phyloP scores from a whole-genome alignment of 305 asterid genomes.

The Ruellia speciosa region DNA sequence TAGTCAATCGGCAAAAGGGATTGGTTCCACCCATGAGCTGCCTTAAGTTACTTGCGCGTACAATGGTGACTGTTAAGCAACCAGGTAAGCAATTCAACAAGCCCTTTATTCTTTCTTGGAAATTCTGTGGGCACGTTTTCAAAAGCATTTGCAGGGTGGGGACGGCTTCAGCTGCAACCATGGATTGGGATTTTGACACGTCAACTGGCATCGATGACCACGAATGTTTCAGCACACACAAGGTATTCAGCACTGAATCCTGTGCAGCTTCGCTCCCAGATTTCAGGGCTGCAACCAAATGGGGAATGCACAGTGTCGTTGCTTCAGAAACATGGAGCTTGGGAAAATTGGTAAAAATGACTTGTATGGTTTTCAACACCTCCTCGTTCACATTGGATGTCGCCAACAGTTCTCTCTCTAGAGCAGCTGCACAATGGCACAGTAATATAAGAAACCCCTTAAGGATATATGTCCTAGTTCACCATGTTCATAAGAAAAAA shows the following conservation, averaged over 20 bases:
- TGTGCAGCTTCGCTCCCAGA: conserved; percentile 65
- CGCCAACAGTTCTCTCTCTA: conserved; percentile 69
- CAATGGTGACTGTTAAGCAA: conserved; percentile 65
- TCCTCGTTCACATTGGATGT: conserved; percentile 58
- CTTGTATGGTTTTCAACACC: conserved; percentile 59
- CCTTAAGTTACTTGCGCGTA: conserved; percentile 70
- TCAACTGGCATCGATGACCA: conserved; percentile 75
- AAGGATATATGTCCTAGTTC: no score
- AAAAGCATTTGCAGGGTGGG: conserved; percentile 63
- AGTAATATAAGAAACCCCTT: conserved; percentile 17
- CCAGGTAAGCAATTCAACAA: conserved; percentile 78
- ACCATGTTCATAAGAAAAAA: no score
- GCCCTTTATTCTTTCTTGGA: conserved; percentile 69
- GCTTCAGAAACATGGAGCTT: conserved; percentile 83
- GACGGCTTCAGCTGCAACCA: conserved; percentile 79
- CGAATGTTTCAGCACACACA: conserved; percentile 69
- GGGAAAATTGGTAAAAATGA: conserved; percentile 63
- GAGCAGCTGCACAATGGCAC: conserved; percentile 56
- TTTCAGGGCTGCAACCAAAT: conserved; percentile 60
- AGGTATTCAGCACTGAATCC: conserved; percentile 51
- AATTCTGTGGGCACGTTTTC: conserved; percentile 59
- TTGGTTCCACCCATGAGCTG: conserved; percentile 65
- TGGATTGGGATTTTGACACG: conserved; percentile 67
- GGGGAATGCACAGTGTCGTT: conserved; percentile 69
- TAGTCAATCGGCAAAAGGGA: conserved; percentile 58